phyloP scores from a whole-genome alignment of 441 rosid species.

The Eutrema salsugineum region DNA sequence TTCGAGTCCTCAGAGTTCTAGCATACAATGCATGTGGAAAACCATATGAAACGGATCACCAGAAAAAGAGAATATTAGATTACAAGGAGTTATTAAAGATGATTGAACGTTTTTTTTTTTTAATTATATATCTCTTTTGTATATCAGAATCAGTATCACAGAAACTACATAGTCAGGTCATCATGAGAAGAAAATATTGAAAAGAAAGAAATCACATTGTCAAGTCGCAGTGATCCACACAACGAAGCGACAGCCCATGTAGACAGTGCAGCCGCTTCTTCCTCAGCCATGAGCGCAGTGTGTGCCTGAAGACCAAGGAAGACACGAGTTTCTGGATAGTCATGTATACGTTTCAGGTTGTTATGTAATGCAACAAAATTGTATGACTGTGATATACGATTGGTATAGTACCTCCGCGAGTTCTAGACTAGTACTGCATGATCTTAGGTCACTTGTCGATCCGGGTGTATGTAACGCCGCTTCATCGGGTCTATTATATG shows the following conservation, averaged over 20 bases:
- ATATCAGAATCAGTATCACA: background rate
- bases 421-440: constrained; percentile 74
- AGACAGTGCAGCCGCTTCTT: constrained; percentile 89
- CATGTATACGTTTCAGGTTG: background rate
- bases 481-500: constrained; percentile 71
- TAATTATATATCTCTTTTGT: background rate
- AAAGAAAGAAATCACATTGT: constrained; percentile 48
- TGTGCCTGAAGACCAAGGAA: constrained; percentile 57
- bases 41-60: constrained; percentile 8
- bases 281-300: constrained; percentile 71
- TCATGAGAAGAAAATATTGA: background rate
- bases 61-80: background rate
- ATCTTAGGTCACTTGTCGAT: constrained; percentile 64
- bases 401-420: constrained; percentile 60
- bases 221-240: constrained; percentile 94
- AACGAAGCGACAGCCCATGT: constrained; percentile 88
- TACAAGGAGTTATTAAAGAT: too few species aligned
- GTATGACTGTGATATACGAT: background rate
- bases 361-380: background rate
- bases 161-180: background rate
- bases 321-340: constrained; percentile 7
- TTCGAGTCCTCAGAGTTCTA: too few species aligned
- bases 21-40: background rate
- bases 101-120: too few species aligned
- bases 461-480: constrained; percentile 56